Evolutionary conservation across 2,329 filamentous ascomycete genomes (phyloP).

Genomic region (Trichoderma gracile): DNA sequence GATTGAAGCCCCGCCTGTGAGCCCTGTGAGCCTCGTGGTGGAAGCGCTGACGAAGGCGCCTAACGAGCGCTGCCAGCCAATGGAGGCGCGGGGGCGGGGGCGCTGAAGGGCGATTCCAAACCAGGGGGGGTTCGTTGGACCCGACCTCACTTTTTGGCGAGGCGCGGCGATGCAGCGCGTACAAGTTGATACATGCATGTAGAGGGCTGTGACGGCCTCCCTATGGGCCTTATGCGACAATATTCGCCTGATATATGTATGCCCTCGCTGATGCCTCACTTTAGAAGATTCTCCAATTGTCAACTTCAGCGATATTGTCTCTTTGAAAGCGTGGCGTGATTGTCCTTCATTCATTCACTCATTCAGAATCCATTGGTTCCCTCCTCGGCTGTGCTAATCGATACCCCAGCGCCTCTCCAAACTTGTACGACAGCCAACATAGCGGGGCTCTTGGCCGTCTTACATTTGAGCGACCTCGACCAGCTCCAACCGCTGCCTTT

Average conservation of each 20-base stretch:
- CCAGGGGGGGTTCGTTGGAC: not conserved
- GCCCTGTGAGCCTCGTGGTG: not conserved
- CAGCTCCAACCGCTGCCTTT: not conserved
- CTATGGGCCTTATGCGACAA: too few relatives aligned
- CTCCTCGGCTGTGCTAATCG: too few relatives aligned
- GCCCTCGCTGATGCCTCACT: too few relatives aligned
- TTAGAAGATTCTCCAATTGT: too few relatives aligned
- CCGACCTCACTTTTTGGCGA: not conserved
- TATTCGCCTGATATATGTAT: too few relatives aligned
- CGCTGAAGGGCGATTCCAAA: conserved; percentile 19
- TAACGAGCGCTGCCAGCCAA: conserved; percentile 11
- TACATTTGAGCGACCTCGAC: conserved; percentile 9
- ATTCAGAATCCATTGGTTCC: not conserved
- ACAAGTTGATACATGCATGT: too few relatives aligned
- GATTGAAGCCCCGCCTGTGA: too few relatives aligned
- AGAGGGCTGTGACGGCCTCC: too few relatives aligned
- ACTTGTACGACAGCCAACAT: not conserved
- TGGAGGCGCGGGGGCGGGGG: conserved; percentile 1
- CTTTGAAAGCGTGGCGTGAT: not conserved
- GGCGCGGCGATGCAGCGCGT: conserved; percentile 15
- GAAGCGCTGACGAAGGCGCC: conserved; percentile 7
- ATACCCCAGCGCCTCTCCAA: too few relatives aligned
- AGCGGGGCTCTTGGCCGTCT: conserved; percentile 19
- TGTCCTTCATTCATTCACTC: not conserved
- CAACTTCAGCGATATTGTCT: too few relatives aligned